Percentiles rank a stretch among this genome's conserved stretches.
These are phyloP conservation scores for Xylaria nigripes DNA, from an alignment of 495 filamentous ascomycete genomes.

Conservation along the genomic window DNA sequence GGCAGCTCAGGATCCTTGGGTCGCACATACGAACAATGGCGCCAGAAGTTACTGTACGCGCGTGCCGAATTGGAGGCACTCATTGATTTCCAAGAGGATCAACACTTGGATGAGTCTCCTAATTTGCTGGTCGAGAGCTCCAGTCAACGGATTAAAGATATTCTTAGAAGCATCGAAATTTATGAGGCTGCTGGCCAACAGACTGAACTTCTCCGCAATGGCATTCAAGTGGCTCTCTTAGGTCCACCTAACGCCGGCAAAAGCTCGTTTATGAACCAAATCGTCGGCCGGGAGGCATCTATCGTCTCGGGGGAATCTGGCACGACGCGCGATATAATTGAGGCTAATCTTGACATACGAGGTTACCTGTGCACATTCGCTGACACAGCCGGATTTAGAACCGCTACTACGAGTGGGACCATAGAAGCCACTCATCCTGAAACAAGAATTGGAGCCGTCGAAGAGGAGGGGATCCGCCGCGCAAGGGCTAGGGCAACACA, in stretches of 20 bases:
- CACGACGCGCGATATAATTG: slow-evolving; percentile 89
- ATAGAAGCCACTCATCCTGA: slow-evolving; percentile 12
- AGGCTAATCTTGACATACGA: slow-evolving; percentile 81
- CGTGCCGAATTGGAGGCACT: slow-evolving; percentile 88
- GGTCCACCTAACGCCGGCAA: slow-evolving; percentile 95
- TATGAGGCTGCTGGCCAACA: slow-evolving; percentile 70
- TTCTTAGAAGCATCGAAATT: slow-evolving; percentile 53
- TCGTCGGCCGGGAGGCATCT: slow-evolving; percentile 88
- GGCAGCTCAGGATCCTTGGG: slow-evolving; percentile 63
- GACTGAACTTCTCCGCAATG: slow-evolving; percentile 77
- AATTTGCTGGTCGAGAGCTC: slow-evolving; percentile 61
- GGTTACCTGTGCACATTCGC: slow-evolving; percentile 84
- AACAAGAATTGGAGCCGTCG: slow-evolving; percentile 58
- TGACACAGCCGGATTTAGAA: slow-evolving; percentile 81
- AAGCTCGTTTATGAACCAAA: slow-evolving; percentile 80
- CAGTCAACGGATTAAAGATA: slow-evolving; percentile 47
- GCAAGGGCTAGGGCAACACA: slow-evolving; percentile 72
- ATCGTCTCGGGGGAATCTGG: slow-evolving; percentile 90
- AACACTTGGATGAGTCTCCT: slow-evolving; percentile 89
- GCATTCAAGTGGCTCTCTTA: slow-evolving; percentile 76
- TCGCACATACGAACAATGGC: slow-evolving; percentile 80
- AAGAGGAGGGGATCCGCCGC: slow-evolving; percentile 82
- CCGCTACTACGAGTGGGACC: slow-evolving; percentile 12
- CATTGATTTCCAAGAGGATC: slow-evolving; percentile 96
- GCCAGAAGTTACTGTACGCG: slow-evolving; percentile 65